Conservation (phyloP, 371 early-diverging fungal genomes). For the Saksenaea vasiformis region DNA sequence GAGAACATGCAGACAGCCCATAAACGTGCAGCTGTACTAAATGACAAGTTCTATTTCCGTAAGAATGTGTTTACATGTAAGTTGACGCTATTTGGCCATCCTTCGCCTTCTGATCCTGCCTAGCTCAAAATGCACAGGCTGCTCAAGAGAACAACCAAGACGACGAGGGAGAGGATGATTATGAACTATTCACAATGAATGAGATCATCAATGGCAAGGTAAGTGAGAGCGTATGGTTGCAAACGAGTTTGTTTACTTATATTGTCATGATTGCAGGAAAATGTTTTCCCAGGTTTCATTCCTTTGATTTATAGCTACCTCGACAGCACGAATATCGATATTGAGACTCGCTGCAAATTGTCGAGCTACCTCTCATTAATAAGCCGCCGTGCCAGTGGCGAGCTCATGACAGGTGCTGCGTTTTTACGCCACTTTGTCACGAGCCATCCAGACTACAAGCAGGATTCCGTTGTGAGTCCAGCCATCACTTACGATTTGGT, state of each 20-base stretch:
- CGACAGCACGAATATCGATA: slow-evolving; percentile 68
- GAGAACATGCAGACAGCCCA: slow-evolving; percentile 94
- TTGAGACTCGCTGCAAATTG: slow-evolving; percentile 68
- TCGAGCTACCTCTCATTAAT: slow-evolving; percentile 83
- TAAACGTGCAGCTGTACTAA: slow-evolving; percentile 78
- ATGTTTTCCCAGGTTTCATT: slow-evolving; percentile 85
- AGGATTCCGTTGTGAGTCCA: slow-evolving; percentile 87
- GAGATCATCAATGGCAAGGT: slow-evolving; percentile 95
- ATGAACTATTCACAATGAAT: slow-evolving; percentile 82
- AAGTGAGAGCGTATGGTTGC: slow-evolving; percentile 14
- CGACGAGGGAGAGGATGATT: slow-evolving; percentile 56
- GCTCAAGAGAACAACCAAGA: slow-evolving; percentile 9
- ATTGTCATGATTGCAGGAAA: slow-evolving; percentile 31
- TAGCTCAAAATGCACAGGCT: neutral
- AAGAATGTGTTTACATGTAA: slow-evolving; percentile 69
- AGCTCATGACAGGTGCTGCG: slow-evolving; percentile 85
- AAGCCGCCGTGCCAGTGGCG: slow-evolving; percentile 78
- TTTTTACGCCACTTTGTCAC: slow-evolving; percentile 92
- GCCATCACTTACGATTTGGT: slow-evolving; percentile 90
- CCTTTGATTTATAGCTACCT: slow-evolving; percentile 84
- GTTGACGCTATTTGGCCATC: slow-evolving; percentile 9
- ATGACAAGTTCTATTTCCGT: slow-evolving; percentile 90
- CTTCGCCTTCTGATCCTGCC: neutral
- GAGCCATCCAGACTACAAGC: slow-evolving; percentile 89
- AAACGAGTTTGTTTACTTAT: neutral